Evolutionary conservation across 345 rosid genomes (phyloP).

Genomic region (Pistacia atlantica): DNA sequence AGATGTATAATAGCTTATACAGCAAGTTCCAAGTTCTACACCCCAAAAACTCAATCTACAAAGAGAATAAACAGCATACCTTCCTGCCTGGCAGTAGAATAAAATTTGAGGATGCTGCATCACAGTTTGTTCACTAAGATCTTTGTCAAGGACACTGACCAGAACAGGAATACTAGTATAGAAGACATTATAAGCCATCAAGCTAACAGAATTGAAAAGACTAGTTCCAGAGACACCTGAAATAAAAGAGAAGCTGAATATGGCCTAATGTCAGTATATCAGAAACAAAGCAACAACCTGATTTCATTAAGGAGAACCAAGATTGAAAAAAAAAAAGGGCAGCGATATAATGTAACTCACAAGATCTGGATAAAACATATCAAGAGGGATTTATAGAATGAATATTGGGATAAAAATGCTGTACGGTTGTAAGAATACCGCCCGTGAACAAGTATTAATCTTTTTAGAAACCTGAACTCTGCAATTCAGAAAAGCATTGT

Average conservation of each 20-base stretch:
- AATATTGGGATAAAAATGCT: conserved; percentile 93
- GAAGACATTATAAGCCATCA: conserved; percentile 99
- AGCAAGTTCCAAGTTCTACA: conserved; percentile 12
- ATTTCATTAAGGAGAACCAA: conserved; percentile 8
- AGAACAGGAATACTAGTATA: conserved; percentile 95
- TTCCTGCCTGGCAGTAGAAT: conserved; percentile 99
- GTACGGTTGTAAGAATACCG: conserved; percentile 98
- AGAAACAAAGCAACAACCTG: conserved; percentile 8
- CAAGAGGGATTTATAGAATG: conserved; percentile 88
- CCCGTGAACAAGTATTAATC: conserved; percentile 94
- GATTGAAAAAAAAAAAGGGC: neutral
- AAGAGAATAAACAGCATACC: conserved; percentile 43
- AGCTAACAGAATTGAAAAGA: conserved; percentile 95
- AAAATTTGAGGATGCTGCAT: conserved; percentile 99
- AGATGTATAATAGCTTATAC: neutral
- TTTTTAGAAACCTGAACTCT: conserved; percentile 91
- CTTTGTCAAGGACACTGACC: conserved; percentile 93
- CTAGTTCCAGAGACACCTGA: conserved; percentile 99
- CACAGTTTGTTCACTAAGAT: conserved; percentile 86
- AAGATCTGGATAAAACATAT: conserved; percentile 98
- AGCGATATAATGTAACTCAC: conserved; percentile 51
- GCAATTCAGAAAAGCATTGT: conserved; percentile 35
- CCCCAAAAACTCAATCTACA: neutral
- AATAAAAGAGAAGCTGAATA: conserved; percentile 89
- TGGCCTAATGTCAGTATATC: conserved; percentile 44